Percentiles rank a stretch among this genome's conserved stretches.
Evolutionary conservation across 495 filamentous ascomycete species (phyloP).

Genomic region (Parathielavia appendiculata): DNA sequence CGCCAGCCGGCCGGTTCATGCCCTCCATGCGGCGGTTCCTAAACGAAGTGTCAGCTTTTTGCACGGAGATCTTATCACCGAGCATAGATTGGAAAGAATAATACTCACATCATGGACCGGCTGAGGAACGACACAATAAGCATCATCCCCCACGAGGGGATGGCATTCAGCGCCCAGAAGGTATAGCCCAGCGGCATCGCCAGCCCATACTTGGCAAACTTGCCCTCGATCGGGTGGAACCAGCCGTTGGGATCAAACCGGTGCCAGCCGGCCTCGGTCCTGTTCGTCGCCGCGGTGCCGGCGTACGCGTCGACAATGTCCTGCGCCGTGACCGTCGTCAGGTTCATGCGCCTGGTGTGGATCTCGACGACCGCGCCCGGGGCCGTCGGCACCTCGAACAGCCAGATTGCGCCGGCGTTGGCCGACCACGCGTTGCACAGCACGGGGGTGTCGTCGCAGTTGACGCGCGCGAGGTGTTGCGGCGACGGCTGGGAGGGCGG

Average conservation of each 20-base stretch:
- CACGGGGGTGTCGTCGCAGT: conserved; percentile 74
- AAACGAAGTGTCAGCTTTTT: conserved; percentile 21
- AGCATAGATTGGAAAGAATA: not conserved
- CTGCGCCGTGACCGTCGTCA: conserved; percentile 58
- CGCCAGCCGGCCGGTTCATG: conserved; percentile 14
- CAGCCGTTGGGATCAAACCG: conserved; percentile 57
- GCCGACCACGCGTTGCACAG: conserved; percentile 81
- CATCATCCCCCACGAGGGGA: conserved; percentile 65
- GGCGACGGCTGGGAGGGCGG: conserved; percentile 52
- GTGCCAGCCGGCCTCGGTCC: conserved; percentile 42
- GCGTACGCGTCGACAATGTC: conserved; percentile 60
- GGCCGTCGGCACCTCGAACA: conserved; percentile 56
- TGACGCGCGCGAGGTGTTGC: conserved; percentile 57
- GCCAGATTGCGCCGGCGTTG: conserved; percentile 63
- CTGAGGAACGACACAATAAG: conserved; percentile 74
- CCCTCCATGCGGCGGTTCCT: conserved; percentile 32
- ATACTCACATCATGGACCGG: conserved; percentile 78
- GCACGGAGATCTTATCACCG: not conserved
- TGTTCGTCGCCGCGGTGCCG: conserved; percentile 31
- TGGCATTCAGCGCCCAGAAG: conserved; percentile 61
- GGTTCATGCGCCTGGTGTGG: conserved; percentile 57
- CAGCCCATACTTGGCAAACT: conserved; percentile 59
- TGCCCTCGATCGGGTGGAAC: conserved; percentile 77
- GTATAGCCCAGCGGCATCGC: conserved; percentile 63
- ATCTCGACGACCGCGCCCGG: conserved; percentile 55